A percentile compares a stretch with the other conserved stretches of the same genome.
phyloP scores from a whole-genome alignment of 2,329 filamentous ascomycete species.

The Huntiella moniliformis region DNA sequence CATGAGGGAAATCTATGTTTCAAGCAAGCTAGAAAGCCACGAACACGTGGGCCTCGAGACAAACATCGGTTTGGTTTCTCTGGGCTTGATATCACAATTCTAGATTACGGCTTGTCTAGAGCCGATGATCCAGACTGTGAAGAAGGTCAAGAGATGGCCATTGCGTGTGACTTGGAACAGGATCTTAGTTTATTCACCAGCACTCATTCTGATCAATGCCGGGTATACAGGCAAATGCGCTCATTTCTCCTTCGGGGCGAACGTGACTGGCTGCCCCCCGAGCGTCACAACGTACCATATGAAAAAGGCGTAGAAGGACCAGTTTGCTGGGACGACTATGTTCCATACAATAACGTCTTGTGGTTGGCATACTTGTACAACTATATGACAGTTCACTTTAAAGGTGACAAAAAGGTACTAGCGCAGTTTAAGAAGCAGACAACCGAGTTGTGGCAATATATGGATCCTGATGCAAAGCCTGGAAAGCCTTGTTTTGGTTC shows the following conservation, averaged over 20 bases:
- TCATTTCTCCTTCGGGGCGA: conserved; percentile 35
- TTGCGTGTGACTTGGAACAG: conserved; percentile 40
- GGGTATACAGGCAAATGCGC: conserved; percentile 43
- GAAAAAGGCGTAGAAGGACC: conserved; percentile 22
- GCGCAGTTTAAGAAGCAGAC: conserved; percentile 28
- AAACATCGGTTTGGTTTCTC: conserved; percentile 35
- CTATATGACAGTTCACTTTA: conserved; percentile 30
- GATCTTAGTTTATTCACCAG: conserved; percentile 42
- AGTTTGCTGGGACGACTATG: conserved; percentile 34
- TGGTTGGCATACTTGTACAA: conserved; percentile 45
- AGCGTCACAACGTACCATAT: conserved; percentile 29
- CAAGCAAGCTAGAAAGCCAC: conserved; percentile 22
- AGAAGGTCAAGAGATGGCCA: conserved; percentile 20
- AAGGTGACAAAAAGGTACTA: conserved; percentile 27
- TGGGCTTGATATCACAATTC: conserved; percentile 42
- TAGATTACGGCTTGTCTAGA: conserved; percentile 47
- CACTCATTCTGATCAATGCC: conserved; percentile 39
- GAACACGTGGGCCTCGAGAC: conserved; percentile 2
- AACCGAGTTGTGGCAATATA: conserved; percentile 32
- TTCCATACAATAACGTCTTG: conserved; percentile 45
- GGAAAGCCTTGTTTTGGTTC: conserved; percentile 32
- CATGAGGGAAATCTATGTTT: conserved; percentile 49
- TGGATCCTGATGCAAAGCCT: conserved; percentile 31
- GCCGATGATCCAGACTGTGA: conserved; percentile 26
- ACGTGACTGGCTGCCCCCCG: conserved; percentile 29